Evolutionary conservation across 108 stramenopile species (phyloP), one percentile per base, ranked within the genome.

Genomic region (Schizochytrium sp.): DNA sequence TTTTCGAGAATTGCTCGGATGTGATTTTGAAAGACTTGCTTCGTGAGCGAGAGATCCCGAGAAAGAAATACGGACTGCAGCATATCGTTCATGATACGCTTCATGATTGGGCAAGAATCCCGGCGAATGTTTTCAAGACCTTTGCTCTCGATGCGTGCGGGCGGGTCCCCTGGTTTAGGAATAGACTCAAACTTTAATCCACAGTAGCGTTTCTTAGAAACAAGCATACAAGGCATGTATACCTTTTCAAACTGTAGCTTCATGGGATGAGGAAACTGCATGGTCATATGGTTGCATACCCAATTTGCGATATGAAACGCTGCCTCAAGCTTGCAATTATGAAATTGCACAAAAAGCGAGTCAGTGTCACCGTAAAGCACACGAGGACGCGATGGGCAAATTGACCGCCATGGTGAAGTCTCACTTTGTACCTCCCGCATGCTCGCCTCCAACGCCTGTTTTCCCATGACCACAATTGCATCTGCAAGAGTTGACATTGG

Each of bases 341-440:
- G 96, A n/a, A 98, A 90, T 87, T 93, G 94, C 13, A 99, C 92
- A 93, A 99, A 99, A n/a, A 99, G 61, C 7, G 97, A 97, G 90
- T 99, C 99, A 3, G 99, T 99, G 89, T 99, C 99, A 42, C 97
- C 97, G 88, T 97, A 97, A 57, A 97, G 94, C 0, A 99, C 98
- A 28, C 96, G 97, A 1, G 61, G 88, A 46, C 13, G 17, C 3
- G 89, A 88, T 41, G 61, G 28, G 47, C 61, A 38, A 3, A 57
- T 15, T 42, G 12, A 55, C 28, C 41, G 40, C 60, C 53, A 41
- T 7, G 83, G 50, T 41, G 57, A 42, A 12, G 40, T 41, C 91
- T 90, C 40, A 59, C 38, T 8, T 93, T 94, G 89, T 59, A 69
- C 88, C 89, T 89, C 46, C 96, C 96, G 96, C 88, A 98, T 97